A percentile compares a stretch with the other conserved stretches of the same genome.
Evolutionary conservation across 164 flowering plant genomes (phyloP).

Genomic region (Macadamia tetraphylla): DNA sequence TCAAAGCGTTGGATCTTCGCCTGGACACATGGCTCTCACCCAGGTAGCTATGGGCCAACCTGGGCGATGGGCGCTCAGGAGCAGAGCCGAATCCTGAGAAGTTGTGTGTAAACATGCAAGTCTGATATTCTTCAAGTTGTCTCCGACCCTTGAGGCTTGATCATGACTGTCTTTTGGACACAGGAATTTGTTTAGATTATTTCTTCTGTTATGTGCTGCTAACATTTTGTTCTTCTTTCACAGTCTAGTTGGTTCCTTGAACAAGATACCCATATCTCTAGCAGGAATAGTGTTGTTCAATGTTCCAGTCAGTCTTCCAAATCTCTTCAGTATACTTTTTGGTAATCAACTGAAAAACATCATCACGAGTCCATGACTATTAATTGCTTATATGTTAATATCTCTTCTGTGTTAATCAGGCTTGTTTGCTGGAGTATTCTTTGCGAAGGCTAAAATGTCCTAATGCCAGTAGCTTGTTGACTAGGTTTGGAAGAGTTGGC

Average conservation of each 20-base stretch:
- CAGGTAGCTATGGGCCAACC: no score
- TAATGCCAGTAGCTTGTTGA: constrained; percentile 11
- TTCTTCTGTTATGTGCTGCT: background rate
- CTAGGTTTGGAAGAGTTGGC: background rate
- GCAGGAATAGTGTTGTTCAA: constrained; percentile 66
- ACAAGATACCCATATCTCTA: constrained; percentile 73
- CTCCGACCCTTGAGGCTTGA: no score
- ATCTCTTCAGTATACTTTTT: constrained; percentile 63
- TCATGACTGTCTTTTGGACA: no score
- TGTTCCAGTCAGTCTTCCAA: constrained; percentile 56
- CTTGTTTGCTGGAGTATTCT: constrained; percentile 70
- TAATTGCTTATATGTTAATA: background rate
- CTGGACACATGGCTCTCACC: no score
- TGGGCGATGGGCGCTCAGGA: no score
- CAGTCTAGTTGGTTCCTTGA: constrained; percentile 85
- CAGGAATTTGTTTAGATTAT: background rate
- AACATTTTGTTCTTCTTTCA: constrained; percentile 9
- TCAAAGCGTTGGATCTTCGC: no score
- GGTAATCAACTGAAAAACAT: constrained; percentile 33
- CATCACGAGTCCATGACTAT: background rate
- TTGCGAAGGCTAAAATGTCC: constrained; percentile 74
- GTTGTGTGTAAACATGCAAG: no score
- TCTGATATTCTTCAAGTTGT: no score
- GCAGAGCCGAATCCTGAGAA: no score
- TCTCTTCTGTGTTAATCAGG: constrained; percentile 33